These are phyloP conservation scores for Pinus taeda DNA, from an alignment of 75 land plant genomes.

Conservation along the genomic window DNA sequence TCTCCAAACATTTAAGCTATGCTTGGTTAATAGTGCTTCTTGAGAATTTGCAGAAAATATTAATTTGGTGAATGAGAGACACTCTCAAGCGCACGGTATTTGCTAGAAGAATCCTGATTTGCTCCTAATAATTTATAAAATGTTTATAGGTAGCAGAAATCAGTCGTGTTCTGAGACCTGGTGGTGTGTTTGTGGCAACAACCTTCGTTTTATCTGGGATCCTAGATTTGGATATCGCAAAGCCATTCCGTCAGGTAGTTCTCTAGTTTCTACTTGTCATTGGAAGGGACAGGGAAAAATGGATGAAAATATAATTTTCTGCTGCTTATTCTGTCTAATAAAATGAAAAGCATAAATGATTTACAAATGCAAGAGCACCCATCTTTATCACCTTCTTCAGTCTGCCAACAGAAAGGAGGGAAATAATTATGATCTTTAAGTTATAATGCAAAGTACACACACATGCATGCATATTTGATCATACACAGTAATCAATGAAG, in stretches of 20 bases:
- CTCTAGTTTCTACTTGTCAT: background rate
- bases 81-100: too few species aligned
- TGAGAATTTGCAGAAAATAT: too few species aligned
- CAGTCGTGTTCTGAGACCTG: slow-evolving; percentile 77
- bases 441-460: background rate
- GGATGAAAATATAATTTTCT: background rate
- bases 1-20: too few species aligned
- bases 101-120: too few species aligned
- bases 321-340: background rate
- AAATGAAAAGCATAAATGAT: background rate
- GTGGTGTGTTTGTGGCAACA: slow-evolving; percentile 94
- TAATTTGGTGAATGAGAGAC: too few species aligned
- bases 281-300: background rate
- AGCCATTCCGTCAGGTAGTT: slow-evolving; percentile 39
- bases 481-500: background rate
- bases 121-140: too few species aligned
- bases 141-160: slow-evolving; percentile 80
- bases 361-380: background rate
- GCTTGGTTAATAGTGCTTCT: too few species aligned
- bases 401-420: background rate
- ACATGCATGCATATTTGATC: background rate
- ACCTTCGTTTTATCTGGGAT: slow-evolving; percentile 50
- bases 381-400: background rate
- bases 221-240: slow-evolving; percentile 27
- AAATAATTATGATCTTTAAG: background rate